Conservation (phyloP, 805 yeast species). For the Torulaspora gathmanii region DNA sequence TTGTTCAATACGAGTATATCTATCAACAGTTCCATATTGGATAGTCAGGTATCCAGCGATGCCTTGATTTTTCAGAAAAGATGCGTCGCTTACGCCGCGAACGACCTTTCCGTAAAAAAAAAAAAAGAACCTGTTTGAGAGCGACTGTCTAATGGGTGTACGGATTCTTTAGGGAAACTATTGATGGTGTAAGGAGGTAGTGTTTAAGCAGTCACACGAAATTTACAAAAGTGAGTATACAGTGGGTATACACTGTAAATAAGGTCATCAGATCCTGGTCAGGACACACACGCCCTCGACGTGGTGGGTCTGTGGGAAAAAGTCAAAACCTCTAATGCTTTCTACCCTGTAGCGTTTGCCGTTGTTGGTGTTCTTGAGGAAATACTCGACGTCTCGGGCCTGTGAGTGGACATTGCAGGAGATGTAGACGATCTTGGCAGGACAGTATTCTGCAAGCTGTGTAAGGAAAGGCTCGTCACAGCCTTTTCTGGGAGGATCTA, state of each 20-base stretch:
- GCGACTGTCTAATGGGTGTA: neutral
- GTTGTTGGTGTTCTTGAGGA: constrained; percentile 58
- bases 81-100: neutral
- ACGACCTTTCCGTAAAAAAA: neutral
- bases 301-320: constrained; percentile 93
- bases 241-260: neutral
- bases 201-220: neutral
- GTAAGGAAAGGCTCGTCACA: constrained; percentile 84
- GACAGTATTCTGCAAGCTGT: constrained; percentile 78
- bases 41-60: neutral
- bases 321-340: constrained; percentile 89
- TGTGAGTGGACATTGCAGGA: constrained; percentile 98
- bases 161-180: neutral
- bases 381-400: constrained; percentile 87
- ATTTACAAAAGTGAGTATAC: neutral
- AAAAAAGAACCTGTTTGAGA: too few species aligned
- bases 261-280: neutral
- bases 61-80: neutral
- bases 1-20: neutral
- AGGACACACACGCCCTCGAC: constrained; percentile 80
- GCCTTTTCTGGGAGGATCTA: constrained; percentile 97
- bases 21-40: neutral
- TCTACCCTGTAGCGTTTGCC: constrained; percentile 67
- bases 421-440: constrained; percentile 85
- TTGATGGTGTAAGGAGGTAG: neutral